phyloP scores from a whole-genome alignment of 371 early-diverging fungal genomes.

The Mucor sp. region DNA sequence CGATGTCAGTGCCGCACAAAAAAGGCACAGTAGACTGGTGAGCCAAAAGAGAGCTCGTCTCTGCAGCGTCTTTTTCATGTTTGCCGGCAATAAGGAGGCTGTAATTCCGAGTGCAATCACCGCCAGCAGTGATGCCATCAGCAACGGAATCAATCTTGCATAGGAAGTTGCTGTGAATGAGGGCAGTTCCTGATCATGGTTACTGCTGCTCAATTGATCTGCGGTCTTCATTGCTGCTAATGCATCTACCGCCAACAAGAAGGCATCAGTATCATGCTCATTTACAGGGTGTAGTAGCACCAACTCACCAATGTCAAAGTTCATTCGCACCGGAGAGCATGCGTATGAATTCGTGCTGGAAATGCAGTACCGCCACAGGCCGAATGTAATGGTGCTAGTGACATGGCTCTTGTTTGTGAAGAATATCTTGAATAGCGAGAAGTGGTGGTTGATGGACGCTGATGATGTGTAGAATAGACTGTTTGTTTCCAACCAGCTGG shows the following conservation, averaged over 20 bases:
- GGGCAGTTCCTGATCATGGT: neutral
- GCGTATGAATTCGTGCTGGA: neutral
- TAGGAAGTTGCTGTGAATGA: neutral
- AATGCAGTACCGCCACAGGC: slow-evolving; percentile 19
- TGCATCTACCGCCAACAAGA: neutral
- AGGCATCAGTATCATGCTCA: neutral
- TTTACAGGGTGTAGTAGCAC: neutral
- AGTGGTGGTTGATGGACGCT: neutral
- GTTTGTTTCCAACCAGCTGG: slow-evolving; percentile 22
- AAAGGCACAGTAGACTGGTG: slow-evolving; percentile 1
- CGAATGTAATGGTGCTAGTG: slow-evolving; percentile 8
- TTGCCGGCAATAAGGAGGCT: slow-evolving; percentile 10
- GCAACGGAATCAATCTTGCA: slow-evolving; percentile 13
- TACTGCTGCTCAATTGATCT: neutral
- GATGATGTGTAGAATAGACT: slow-evolving; percentile 2
- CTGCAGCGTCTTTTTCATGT: slow-evolving; percentile 13
- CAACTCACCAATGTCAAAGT: slow-evolving; percentile 16
- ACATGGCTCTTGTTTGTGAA: neutral
- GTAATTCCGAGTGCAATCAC: slow-evolving; percentile 4
- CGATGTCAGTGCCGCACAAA: slow-evolving; percentile 1
- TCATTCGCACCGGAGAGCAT: slow-evolving; percentile 16
- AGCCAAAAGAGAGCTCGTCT: slow-evolving; percentile 8
- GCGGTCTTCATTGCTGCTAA: neutral
- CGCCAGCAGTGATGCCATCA: slow-evolving; percentile 12
- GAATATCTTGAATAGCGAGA: slow-evolving; percentile 10